phyloP scores from a whole-genome alignment of 805 yeast species.

The Naumovozyma castellii region DNA sequence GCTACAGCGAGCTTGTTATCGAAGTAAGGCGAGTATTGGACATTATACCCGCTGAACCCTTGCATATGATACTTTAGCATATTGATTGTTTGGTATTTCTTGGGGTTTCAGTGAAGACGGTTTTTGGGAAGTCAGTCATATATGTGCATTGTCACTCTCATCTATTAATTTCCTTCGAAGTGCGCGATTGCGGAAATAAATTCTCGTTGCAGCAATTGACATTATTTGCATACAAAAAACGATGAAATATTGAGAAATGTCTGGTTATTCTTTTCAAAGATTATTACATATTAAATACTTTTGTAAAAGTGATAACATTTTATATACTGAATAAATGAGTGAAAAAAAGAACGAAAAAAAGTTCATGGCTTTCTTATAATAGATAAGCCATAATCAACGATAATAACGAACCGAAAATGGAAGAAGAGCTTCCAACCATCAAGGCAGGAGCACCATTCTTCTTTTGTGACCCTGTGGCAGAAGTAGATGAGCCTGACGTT shows the following conservation, averaged over 20 bases:
- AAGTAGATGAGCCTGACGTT: neutral
- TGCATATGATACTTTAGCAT: conserved; percentile 64
- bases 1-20: conserved; percentile 88
- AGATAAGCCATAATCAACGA: neutral
- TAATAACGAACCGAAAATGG: neutral
- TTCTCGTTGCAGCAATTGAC: neutral
- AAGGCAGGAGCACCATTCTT: neutral
- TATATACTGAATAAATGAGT: too few relatives aligned
- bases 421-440: neutral
- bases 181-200: too few relatives aligned
- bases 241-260: neutral
- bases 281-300: neutral
- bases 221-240: too few relatives aligned
- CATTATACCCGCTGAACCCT: conserved; percentile 81
- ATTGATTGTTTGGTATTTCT: conserved; percentile 19
- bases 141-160: too few relatives aligned
- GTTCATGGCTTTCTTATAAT: neutral
- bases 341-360: neutral
- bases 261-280: neutral
- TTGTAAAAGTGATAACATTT: too few relatives aligned
- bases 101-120: too few relatives aligned
- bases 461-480: neutral
- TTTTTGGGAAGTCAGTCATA: too few relatives aligned
- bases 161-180: neutral
- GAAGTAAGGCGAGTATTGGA: conserved; percentile 83